phyloP scores from a whole-genome alignment of 352 stramenopile species.

The Paralagenidium karlingii region DNA sequence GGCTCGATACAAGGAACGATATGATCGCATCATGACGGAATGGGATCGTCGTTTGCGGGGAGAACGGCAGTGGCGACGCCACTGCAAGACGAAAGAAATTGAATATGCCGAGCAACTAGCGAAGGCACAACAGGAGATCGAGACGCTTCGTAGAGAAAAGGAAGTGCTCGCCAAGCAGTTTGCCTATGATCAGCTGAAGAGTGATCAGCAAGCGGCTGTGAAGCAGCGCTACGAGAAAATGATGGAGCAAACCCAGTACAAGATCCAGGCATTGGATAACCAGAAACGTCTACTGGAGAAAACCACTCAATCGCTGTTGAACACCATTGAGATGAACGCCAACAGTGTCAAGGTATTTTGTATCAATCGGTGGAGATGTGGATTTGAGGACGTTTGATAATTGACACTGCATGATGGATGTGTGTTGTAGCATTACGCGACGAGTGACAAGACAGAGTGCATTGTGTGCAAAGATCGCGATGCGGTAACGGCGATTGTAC shows the following conservation, averaged over 20 bases:
- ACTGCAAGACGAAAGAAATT: slow-evolving; percentile 64
- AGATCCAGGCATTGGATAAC: slow-evolving; percentile 43
- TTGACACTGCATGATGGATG: no score
- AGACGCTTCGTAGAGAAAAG: no score
- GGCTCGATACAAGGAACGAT: slow-evolving; percentile 64
- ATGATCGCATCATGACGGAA: slow-evolving; percentile 68
- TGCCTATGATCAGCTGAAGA: slow-evolving; percentile 51
- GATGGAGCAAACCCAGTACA: slow-evolving; percentile 60
- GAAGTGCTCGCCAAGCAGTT: no score
- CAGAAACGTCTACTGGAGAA: slow-evolving; percentile 72
- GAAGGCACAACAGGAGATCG: slow-evolving; percentile 34
- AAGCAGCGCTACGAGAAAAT: slow-evolving; percentile 60
- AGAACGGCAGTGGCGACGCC: slow-evolving; percentile 61
- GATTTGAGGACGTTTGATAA: no score
- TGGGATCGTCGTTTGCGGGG: slow-evolving; percentile 64
- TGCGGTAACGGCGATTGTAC: slow-evolving; percentile 60
- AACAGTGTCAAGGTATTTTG: slow-evolving; percentile 31
- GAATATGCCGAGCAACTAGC: slow-evolving; percentile 62
- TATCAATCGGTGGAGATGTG: not conserved
- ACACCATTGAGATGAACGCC: slow-evolving; percentile 63
- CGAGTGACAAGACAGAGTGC: slow-evolving; percentile 42
- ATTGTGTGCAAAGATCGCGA: slow-evolving; percentile 68
- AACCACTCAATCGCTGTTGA: slow-evolving; percentile 53
- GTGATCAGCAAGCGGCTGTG: slow-evolving; percentile 68
- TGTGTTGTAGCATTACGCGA: not conserved